These are phyloP conservation scores for Clonostachys rhizophaga DNA, from an alignment of 2,329 filamentous ascomycete genomes.

Conservation along the genomic window DNA sequence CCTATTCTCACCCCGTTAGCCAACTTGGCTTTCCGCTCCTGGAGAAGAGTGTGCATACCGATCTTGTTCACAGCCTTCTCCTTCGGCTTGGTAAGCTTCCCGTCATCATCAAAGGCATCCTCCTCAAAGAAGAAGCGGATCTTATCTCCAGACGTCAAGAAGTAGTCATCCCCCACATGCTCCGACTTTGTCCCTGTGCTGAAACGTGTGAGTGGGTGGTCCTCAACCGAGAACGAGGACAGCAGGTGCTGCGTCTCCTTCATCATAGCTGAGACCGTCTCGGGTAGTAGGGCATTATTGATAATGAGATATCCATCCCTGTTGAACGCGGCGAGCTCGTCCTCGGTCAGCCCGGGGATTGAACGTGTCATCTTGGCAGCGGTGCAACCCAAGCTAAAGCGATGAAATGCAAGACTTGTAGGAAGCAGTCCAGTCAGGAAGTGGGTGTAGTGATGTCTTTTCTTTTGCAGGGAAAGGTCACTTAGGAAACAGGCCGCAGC, in stretches of 20 bases:
- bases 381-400: too few species aligned
- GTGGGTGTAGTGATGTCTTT: too few species aligned
- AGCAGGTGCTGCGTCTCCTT: slow-evolving; percentile 72
- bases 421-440: too few species aligned
- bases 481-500: too few species aligned
- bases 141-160: slow-evolving; percentile 85
- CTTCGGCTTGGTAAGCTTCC: slow-evolving; percentile 72
- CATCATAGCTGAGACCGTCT: slow-evolving; percentile 65
- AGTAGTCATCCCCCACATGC: slow-evolving; percentile 94
- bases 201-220: slow-evolving; percentile 92
- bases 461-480: too few species aligned
- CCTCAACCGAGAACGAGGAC: slow-evolving; percentile 67
- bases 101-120: slow-evolving; percentile 70
- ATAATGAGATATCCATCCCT: slow-evolving; percentile 88
- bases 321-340: slow-evolving; percentile 69
- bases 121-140: slow-evolving; percentile 97
- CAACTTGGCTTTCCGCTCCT: background rate
- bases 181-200: slow-evolving; percentile 79
- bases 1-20: slow-evolving; percentile 17
- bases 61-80: slow-evolving; percentile 85
- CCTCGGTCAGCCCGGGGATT: slow-evolving; percentile 56
- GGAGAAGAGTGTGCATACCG: slow-evolving; percentile 16
- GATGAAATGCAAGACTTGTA: too few species aligned
- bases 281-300: slow-evolving; percentile 64
- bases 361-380: too few species aligned